Evolutionary conservation across 1,139 yeast species (phyloP).

Genomic region (Geotrichum reessii): DNA sequence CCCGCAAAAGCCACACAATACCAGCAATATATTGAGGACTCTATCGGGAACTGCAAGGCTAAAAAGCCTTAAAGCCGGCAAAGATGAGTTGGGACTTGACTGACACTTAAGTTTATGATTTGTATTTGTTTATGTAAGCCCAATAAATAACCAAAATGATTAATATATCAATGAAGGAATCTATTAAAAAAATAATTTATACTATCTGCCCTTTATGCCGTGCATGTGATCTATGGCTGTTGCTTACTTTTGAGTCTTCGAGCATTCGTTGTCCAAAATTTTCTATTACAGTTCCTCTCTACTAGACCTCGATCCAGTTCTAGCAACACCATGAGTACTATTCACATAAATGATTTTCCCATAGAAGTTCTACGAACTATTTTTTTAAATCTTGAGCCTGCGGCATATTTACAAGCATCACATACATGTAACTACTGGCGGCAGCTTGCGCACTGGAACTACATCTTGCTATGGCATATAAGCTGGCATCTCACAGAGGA

Average conservation of each 20-base stretch:
- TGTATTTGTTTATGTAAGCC: too few relatives aligned
- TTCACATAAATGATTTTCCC: slow-evolving; percentile 18
- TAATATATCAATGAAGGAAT: too few relatives aligned
- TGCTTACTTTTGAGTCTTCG: neutral
- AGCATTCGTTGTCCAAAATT: neutral
- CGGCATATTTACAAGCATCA: slow-evolving; percentile 15
- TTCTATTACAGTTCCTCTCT: neutral
- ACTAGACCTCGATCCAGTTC: neutral
- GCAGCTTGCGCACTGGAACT: slow-evolving; percentile 17
- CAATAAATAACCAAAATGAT: too few relatives aligned
- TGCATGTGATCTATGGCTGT: neutral
- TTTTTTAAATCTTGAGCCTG: slow-evolving; percentile 15
- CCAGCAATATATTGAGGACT: too few relatives aligned
- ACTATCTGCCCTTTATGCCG: too few relatives aligned
- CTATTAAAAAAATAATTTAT: too few relatives aligned
- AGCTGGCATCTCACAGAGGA: slow-evolving; percentile 9
- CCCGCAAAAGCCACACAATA: too few relatives aligned
- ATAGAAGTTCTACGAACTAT: slow-evolving; percentile 18
- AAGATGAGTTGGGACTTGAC: too few relatives aligned
- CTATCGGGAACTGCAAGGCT: too few relatives aligned
- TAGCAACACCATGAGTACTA: neutral
- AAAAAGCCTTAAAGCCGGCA: too few relatives aligned
- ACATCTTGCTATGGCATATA: slow-evolving; percentile 19
- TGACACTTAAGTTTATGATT: too few relatives aligned
- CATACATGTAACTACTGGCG: slow-evolving; percentile 18